Percentiles rank a stretch among this genome's conserved stretches.
phyloP scores from a whole-genome alignment of 2,329 filamentous ascomycete species.

The Aspergillus tubingensis region DNA sequence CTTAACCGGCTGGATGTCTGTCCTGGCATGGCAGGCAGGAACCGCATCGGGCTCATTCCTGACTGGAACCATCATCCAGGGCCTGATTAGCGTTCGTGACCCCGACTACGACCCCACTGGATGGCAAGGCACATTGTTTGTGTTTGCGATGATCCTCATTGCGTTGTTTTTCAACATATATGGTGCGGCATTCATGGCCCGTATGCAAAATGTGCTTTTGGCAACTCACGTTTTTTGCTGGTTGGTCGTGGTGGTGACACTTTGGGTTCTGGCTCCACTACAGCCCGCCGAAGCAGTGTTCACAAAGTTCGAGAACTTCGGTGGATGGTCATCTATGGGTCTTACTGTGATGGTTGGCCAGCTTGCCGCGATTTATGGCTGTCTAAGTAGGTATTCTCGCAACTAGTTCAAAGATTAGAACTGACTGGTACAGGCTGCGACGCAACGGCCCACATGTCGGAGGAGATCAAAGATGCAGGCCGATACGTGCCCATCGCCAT shows the following conservation, averaged over 20 bases:
- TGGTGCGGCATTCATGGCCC: slow-evolving; percentile 34
- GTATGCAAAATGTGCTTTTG: slow-evolving; percentile 42
- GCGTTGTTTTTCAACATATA: slow-evolving; percentile 48
- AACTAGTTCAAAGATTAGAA: too few species aligned
- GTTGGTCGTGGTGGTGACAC: slow-evolving; percentile 32
- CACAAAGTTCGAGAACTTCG: slow-evolving; percentile 39
- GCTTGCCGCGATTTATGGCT: slow-evolving; percentile 36
- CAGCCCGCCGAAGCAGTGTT: slow-evolving; percentile 35
- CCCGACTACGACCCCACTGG: slow-evolving; percentile 43
- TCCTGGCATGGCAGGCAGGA: slow-evolving; percentile 54
- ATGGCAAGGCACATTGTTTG: slow-evolving; percentile 55
- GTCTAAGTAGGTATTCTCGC: slow-evolving; percentile 20
- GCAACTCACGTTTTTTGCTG: slow-evolving; percentile 44
- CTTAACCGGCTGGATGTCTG: slow-evolving; percentile 55
- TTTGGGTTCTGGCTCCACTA: slow-evolving; percentile 37
- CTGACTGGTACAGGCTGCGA: slow-evolving; percentile 21
- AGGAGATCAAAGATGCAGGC: slow-evolving; percentile 52
- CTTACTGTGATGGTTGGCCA: slow-evolving; percentile 43
- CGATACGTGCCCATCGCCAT: slow-evolving; percentile 50
- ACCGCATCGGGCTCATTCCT: slow-evolving; percentile 52
- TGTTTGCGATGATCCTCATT: slow-evolving; percentile 48
- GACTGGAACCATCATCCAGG: slow-evolving; percentile 51
- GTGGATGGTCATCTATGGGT: slow-evolving; percentile 41
- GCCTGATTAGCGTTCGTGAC: slow-evolving; percentile 46
- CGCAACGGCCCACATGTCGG: slow-evolving; percentile 44